Evolutionary conservation across 768 basidiomycete genomes (phyloP), one percentile per base, ranked within the genome.

Genomic region (Tylopilus sp.): DNA sequence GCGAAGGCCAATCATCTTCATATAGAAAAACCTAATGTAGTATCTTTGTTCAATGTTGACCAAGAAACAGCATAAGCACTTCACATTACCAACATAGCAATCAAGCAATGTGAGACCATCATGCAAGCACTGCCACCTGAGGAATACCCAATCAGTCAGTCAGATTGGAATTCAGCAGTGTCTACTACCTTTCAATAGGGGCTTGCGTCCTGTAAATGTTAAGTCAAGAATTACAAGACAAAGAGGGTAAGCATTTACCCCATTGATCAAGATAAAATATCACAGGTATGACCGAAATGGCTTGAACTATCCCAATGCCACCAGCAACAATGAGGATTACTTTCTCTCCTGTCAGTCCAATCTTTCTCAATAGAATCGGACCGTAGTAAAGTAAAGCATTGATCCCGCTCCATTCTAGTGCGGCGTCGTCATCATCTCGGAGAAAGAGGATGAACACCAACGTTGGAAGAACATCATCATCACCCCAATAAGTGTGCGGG

Each of bases 361-460:
- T 75, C 44, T 73, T 81, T 28, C 66, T 75, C 41, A 91, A 78
- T 3, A 92, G 73, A 0, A 80, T 82, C 1, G 90, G 90, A 1
- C 88, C 89, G 57, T 90, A 92, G 59, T 91, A 92, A 8, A 91
- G 71, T 28, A 92, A 64, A 10, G 90, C 88, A 60, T 91, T 92
- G 55, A 91, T 92, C 2, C 90, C 90, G 51, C 82, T 85, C 90
- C 90, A 91, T 71, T 91, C 88, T 91, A 59, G 13, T 17, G 22
- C 17, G 11, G 2, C 3, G 15, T 52, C 11, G 51, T 28, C 42
- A 45, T 17, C 7, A n/a, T 40, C n/a, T 18, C 26, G 41, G 43
- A 28, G 15, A 22, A 47, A 48, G 17, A 45, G 36, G 7, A 42
- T 40, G 21, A 3, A 42, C 17, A 69, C 83, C 36, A 57, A 88